Evolutionary conservation across 1,284 basidiomycete genomes (phyloP).

Genomic region (Vanrija humicola): DNA sequence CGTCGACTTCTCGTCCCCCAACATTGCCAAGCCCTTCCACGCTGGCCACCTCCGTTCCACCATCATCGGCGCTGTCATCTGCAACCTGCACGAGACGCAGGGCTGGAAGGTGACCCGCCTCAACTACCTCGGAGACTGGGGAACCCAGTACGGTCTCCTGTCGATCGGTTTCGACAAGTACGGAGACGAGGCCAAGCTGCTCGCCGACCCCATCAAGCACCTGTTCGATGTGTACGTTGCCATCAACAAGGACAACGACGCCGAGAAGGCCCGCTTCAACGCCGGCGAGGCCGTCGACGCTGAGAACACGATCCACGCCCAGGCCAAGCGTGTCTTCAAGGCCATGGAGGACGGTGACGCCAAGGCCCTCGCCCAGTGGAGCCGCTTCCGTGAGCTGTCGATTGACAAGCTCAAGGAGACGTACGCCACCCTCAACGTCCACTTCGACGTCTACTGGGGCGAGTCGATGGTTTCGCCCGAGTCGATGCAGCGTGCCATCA

Average conservation of each 20-base stretch:
- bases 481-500: constrained; percentile 67
- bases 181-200: constrained; percentile 76
- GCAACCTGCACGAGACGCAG: constrained; percentile 85
- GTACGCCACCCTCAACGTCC: constrained; percentile 85
- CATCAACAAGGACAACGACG: constrained; percentile 75
- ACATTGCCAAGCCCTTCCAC: constrained; percentile 98
- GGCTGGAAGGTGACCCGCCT: constrained; percentile 88
- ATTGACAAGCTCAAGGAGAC: constrained; percentile 88
- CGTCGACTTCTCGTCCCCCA: constrained; percentile 89
- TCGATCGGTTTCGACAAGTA: constrained; percentile 90
- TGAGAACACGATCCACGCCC: constrained; percentile 60
- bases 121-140: constrained; percentile 96
- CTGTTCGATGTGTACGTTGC: constrained; percentile 91
- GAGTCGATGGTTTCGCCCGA: constrained; percentile 83
- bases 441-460: constrained; percentile 91
- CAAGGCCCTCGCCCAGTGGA: constrained; percentile 79
- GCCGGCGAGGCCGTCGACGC: constrained; percentile 34
- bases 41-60: constrained; percentile 95
- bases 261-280: constrained; percentile 51
- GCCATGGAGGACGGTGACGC: constrained; percentile 93
- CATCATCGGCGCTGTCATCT: constrained; percentile 92
- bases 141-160: constrained; percentile 82
- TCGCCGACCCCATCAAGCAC: constrained; percentile 89
- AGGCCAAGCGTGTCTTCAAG: constrained; percentile 88
- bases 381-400: constrained; percentile 85